phyloP scores from a whole-genome alignment of 2,329 filamentous ascomycete genomes.

The Ophiocordyceps camponoti-leonardi region DNA sequence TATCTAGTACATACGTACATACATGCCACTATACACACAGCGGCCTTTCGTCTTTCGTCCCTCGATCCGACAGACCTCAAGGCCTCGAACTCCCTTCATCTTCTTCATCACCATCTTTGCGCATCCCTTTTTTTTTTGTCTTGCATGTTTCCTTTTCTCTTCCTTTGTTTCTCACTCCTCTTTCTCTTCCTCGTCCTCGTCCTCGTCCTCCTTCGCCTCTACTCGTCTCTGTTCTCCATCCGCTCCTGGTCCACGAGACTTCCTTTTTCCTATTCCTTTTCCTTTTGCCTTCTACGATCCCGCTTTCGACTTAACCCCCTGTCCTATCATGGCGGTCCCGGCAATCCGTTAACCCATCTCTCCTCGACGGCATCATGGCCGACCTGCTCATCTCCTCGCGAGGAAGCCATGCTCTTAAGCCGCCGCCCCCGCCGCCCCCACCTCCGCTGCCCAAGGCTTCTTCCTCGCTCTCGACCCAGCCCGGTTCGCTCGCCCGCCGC shows the following conservation, averaged over 20 bases:
- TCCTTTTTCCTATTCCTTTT: neutral
- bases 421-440: neutral
- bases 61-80: too few relatives aligned
- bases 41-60: too few relatives aligned
- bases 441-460: neutral
- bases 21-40: too few relatives aligned
- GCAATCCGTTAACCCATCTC: neutral
- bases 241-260: neutral
- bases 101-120: neutral
- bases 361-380: neutral
- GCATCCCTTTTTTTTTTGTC: too few relatives aligned
- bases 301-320: too few relatives aligned
- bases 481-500: slow-evolving; percentile 6
- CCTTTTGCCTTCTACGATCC: neutral
- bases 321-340: neutral
- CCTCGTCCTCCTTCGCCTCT: slow-evolving; percentile 7
- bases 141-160: too few relatives aligned
- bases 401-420: neutral
- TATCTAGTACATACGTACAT: too few relatives aligned
- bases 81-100: neutral
- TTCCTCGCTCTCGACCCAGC: neutral
- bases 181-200: slow-evolving; percentile 11
- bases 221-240: slow-evolving; percentile 2
- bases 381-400: neutral
- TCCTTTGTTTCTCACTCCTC: neutral